These are phyloP conservation scores for Batkoa obscura DNA, from an alignment of 371 early-diverging fungal species.

Conservation along the genomic window DNA sequence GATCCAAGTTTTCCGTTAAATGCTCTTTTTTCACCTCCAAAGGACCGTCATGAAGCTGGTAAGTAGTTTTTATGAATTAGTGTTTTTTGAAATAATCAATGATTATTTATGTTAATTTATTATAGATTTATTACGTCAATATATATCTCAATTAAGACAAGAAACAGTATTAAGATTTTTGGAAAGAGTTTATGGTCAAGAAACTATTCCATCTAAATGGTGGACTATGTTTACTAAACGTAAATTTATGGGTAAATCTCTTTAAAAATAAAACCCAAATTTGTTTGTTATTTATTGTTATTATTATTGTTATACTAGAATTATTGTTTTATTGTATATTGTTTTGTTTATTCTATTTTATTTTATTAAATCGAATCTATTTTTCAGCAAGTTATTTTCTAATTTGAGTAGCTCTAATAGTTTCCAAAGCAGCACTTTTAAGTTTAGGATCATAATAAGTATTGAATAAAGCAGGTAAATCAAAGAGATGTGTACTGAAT, in stretches of 20 bases:
- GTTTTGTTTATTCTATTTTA: too few species aligned
- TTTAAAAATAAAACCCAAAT: too few species aligned
- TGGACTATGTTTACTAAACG: conserved; percentile 95
- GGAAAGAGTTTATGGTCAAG: conserved; percentile 57
- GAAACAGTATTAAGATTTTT: conserved; percentile 63
- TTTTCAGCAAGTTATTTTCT: too few species aligned
- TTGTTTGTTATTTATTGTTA: too few species aligned
- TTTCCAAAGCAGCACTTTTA: too few species aligned
- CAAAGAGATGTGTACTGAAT: conserved; percentile 2
- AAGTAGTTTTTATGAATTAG: conserved; percentile 6
- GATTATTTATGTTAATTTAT: neutral
- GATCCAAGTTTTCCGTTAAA: conserved; percentile 83
- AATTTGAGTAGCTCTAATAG: too few species aligned
- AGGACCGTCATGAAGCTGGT: conserved; percentile 57
- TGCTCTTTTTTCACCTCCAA: conserved; percentile 61
- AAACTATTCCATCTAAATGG: conserved; percentile 76
- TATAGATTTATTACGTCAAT: conserved; percentile 64
- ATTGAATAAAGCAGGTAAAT: neutral
- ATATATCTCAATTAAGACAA: conserved; percentile 75
- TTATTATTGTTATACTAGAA: too few species aligned
- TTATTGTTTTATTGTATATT: too few species aligned
- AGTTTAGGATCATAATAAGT: neutral
- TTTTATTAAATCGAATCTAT: too few species aligned
- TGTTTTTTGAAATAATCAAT: neutral
- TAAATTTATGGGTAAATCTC: conserved; percentile 84